Evolutionary conservation across 345 rosid species (phyloP).

Genomic region (Moricandia arvensis): DNA sequence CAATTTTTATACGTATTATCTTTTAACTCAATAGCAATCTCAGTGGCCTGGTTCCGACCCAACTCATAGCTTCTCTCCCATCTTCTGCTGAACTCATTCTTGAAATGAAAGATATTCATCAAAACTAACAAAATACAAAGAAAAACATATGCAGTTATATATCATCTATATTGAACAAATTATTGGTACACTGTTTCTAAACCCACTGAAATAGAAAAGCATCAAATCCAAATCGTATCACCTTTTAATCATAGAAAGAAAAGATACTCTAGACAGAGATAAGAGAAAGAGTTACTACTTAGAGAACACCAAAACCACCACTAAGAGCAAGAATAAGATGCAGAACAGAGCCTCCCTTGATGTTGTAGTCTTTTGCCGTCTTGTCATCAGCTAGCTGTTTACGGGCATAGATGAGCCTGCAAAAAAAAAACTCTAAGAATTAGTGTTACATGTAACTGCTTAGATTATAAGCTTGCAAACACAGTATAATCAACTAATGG

Average conservation of each 20-base stretch:
- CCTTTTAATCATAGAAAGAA: too few relatives aligned
- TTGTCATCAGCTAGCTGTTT: constrained; percentile 94
- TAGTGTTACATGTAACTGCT: too few relatives aligned
- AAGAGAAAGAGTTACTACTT: not conserved
- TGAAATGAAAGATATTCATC: too few relatives aligned
- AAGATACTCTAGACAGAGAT: too few relatives aligned
- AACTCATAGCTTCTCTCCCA: too few relatives aligned
- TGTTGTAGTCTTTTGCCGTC: constrained; percentile 76
- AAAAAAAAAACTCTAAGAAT: not conserved
- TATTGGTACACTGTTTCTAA: too few relatives aligned
- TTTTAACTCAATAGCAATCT: too few relatives aligned
- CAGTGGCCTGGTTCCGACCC: too few relatives aligned
- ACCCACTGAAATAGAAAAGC: too few relatives aligned
- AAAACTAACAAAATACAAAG: not conserved
- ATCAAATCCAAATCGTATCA: too few relatives aligned
- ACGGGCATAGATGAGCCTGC: constrained; percentile 80
- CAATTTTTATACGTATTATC: too few relatives aligned
- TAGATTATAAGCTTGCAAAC: not conserved
- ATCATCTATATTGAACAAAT: not conserved
- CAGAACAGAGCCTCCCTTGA: constrained; percentile 94
- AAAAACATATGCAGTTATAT: not conserved
- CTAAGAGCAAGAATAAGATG: constrained; percentile 91
- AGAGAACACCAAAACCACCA: not conserved
- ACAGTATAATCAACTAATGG: not conserved
- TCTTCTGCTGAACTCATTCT: too few relatives aligned